Conservation (phyloP, 2,329 filamentous ascomycete genomes). For the Phialocephala sp. region DNA sequence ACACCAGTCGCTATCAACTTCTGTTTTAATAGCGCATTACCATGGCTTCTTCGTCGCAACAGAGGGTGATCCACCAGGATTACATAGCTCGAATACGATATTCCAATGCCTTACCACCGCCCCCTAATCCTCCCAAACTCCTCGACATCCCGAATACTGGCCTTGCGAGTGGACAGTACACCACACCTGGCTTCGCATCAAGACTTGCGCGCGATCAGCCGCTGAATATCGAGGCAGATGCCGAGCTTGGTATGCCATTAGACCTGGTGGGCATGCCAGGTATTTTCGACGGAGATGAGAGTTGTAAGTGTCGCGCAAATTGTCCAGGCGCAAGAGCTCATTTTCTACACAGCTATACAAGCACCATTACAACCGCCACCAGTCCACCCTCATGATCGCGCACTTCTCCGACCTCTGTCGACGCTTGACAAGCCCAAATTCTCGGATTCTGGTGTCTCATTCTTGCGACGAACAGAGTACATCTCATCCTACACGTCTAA, state of each 20-base stretch:
- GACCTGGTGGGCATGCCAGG: conserved; percentile 94
- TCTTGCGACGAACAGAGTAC: conserved; percentile 95
- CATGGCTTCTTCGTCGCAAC: conserved; percentile 41
- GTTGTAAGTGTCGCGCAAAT: conserved; percentile 66
- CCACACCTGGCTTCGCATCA: conserved; percentile 87
- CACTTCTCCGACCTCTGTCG: conserved; percentile 81
- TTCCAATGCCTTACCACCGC: conserved; percentile 92
- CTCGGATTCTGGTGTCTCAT: conserved; percentile 81
- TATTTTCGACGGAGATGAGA: conserved; percentile 93
- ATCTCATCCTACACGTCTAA: conserved; percentile 70
- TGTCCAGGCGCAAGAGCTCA: conserved; percentile 30
- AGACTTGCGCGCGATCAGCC: conserved; percentile 89
- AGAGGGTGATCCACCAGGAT: conserved; percentile 80
- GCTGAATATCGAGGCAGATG: conserved; percentile 95
- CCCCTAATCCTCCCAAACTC: conserved; percentile 92
- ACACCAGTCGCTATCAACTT: not conserved
- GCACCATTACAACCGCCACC: conserved; percentile 72
- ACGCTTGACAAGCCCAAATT: conserved; percentile 84
- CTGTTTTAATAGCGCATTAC: conserved; percentile 12
- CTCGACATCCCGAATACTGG: conserved; percentile 96
- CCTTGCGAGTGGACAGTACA: conserved; percentile 84
- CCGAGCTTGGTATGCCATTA: conserved; percentile 96
- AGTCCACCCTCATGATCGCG: conserved; percentile 82
- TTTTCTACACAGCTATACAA: conserved; percentile 71
- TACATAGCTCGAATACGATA: conserved; percentile 97